These are phyloP conservation scores for Gossypium thurberi DNA, from an alignment of 345 rosid species.

Conservation along the genomic window DNA sequence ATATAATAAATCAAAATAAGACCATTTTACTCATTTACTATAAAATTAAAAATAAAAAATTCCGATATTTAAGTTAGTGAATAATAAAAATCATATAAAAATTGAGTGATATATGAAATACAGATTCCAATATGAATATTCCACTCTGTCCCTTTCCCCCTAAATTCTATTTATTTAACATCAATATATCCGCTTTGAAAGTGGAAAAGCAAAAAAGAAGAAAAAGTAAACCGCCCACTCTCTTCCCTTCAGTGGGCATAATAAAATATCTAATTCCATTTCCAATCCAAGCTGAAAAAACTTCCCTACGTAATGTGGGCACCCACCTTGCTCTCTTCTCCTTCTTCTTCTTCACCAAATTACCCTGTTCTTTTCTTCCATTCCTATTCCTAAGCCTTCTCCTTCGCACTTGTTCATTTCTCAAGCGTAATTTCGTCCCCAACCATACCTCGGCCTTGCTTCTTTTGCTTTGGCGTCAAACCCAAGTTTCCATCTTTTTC, in stretches of 20 bases:
- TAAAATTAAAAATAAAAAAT: too few relatives aligned
- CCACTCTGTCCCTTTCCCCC: too few relatives aligned
- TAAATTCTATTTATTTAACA: too few relatives aligned
- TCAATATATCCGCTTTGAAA: too few relatives aligned
- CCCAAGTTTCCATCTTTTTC: slow-evolving; percentile 15
- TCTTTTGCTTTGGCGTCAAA: slow-evolving; percentile 20
- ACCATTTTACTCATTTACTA: too few relatives aligned
- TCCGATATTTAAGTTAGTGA: too few relatives aligned
- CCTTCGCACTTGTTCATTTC: not conserved
- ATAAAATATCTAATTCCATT: not conserved
- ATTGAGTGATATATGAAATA: too few relatives aligned
- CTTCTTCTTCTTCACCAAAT: not conserved
- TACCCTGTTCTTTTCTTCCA: not conserved
- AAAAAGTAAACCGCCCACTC: not conserved
- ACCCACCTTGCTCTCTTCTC: not conserved
- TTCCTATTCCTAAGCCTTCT: not conserved
- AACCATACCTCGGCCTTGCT: not conserved
- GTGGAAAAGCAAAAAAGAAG: too few relatives aligned
- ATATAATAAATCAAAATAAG: too few relatives aligned
- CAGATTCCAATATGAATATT: too few relatives aligned
- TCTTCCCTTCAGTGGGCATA: too few relatives aligned
- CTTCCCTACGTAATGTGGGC: not conserved
- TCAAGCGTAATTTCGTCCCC: not conserved
- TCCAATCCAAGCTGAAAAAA: not conserved
- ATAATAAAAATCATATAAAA: too few relatives aligned